phyloP scores from a whole-genome alignment of 305 asterid species.

The Fraxinus nigra region DNA sequence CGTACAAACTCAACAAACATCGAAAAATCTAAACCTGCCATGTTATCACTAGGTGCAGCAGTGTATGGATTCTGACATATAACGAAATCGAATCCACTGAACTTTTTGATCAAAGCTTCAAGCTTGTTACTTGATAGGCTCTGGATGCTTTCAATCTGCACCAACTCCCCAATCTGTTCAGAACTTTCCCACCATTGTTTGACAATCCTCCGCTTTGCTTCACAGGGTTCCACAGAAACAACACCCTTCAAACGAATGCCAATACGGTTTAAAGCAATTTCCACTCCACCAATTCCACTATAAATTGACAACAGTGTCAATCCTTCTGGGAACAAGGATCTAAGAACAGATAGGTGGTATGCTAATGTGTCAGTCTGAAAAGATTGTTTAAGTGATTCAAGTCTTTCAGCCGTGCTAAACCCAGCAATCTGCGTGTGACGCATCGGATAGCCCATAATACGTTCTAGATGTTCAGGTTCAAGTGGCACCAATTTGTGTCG shows the following conservation, averaged over 20 bases:
- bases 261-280: constrained; percentile 68
- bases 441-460: constrained; percentile 67
- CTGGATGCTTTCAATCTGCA: constrained; percentile 56
- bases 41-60: not conserved
- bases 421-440: constrained; percentile 57
- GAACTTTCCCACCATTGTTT: constrained; percentile 79
- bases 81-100: constrained; percentile 56
- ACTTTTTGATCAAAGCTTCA: constrained; percentile 45
- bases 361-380: constrained; percentile 80
- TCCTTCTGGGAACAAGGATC: constrained; percentile 51
- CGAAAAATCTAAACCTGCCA: constrained; percentile 51
- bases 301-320: constrained; percentile 59
- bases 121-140: constrained; percentile 44
- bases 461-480: constrained; percentile 60
- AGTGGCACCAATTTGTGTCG: constrained; percentile 46
- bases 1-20: constrained; percentile 76
- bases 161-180: constrained; percentile 61
- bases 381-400: constrained; percentile 46
- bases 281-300: constrained; percentile 74
- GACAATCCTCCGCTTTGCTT: constrained; percentile 48
- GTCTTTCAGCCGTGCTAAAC: constrained; percentile 49
- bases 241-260: constrained; percentile 63
- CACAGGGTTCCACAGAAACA: constrained; percentile 66
- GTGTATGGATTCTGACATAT: constrained; percentile 60
- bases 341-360: constrained; percentile 65